These are phyloP conservation scores for Plasmopara viticola DNA, from an alignment of 352 stramenopile genomes.

Conservation along the genomic window DNA sequence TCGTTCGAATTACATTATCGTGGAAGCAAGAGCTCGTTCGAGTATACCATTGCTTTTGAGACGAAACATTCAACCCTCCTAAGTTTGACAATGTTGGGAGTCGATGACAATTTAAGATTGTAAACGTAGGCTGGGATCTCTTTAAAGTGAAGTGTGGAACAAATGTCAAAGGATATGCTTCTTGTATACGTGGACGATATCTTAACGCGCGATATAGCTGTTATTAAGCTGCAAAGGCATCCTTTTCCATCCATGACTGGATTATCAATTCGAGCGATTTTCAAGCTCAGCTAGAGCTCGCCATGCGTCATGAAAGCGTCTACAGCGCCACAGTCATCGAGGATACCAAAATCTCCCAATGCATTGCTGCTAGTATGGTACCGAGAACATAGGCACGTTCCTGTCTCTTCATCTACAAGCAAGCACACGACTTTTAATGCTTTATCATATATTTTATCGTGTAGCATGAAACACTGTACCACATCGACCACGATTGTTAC, in stretches of 20 bases:
- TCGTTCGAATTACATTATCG: background rate
- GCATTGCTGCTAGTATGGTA: constrained; percentile 57
- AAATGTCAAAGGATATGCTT: background rate
- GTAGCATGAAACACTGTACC: constrained; percentile 21
- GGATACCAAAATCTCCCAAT: constrained; percentile 31
- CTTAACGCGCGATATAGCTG: background rate
- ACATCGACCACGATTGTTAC: constrained; percentile 71
- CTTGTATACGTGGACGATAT: constrained; percentile 1
- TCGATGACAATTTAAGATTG: constrained; percentile 2
- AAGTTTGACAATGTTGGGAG: background rate
- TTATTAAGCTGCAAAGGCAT: too few relatives aligned
- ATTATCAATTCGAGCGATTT: too few relatives aligned
- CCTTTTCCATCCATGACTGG: too few relatives aligned
- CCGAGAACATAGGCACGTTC: constrained; percentile 52
- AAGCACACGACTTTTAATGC: background rate
- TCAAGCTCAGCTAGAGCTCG: constrained; percentile 22
- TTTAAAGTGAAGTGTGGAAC: background rate
- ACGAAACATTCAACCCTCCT: background rate
- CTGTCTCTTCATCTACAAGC: constrained; percentile 48
- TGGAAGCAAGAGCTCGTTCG: constrained; percentile 1
- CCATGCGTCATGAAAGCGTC: constrained; percentile 63
- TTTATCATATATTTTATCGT: too few relatives aligned
- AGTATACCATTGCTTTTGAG: background rate
- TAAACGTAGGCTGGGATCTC: background rate
- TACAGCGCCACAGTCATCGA: constrained; percentile 60